These are phyloP conservation scores for Alternaria panax DNA, from an alignment of 2,329 filamentous ascomycete species.

Conservation along the genomic window DNA sequence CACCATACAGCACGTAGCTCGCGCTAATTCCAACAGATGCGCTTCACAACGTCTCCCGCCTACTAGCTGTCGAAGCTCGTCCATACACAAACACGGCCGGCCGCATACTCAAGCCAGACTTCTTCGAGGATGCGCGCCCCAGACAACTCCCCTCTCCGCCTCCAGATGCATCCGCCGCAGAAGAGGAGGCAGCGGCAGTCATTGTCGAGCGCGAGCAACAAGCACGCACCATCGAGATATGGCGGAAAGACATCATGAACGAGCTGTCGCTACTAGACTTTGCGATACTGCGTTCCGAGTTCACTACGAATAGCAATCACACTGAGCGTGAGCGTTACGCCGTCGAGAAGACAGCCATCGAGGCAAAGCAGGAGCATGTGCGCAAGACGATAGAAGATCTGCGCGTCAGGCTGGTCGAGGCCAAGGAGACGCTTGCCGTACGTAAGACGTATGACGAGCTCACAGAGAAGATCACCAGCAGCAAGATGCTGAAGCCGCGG, in stretches of 20 bases:
- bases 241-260: constrained; percentile 82
- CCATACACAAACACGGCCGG: constrained; percentile 90
- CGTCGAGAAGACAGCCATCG: constrained; percentile 78
- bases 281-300: constrained; percentile 85
- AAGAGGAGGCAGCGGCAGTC: constrained; percentile 54
- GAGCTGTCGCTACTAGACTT: constrained; percentile 90
- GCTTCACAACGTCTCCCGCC: constrained; percentile 79
- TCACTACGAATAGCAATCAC: constrained; percentile 82
- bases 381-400: constrained; percentile 76
- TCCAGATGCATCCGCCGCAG: constrained; percentile 62
- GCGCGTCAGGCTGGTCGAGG: constrained; percentile 74
- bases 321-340: constrained; percentile 85
- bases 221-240: constrained; percentile 67
- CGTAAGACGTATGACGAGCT: constrained; percentile 88
- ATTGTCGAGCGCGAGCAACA: constrained; percentile 59
- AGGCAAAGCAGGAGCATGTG: constrained; percentile 78
- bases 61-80: constrained; percentile 89
- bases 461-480: constrained; percentile 84
- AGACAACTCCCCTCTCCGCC: constrained; percentile 71
- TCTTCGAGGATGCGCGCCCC: constrained; percentile 65
- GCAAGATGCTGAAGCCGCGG: constrained; percentile 79
- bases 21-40: constrained; percentile 62
- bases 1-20: background rate
- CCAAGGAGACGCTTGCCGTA: constrained; percentile 70
- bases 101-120: constrained; percentile 73